Percentiles rank a stretch among this genome's conserved stretches.
These are phyloP conservation scores for Monilinia aucupariae DNA, from an alignment of 2,329 filamentous ascomycete species.

Conservation along the genomic window DNA sequence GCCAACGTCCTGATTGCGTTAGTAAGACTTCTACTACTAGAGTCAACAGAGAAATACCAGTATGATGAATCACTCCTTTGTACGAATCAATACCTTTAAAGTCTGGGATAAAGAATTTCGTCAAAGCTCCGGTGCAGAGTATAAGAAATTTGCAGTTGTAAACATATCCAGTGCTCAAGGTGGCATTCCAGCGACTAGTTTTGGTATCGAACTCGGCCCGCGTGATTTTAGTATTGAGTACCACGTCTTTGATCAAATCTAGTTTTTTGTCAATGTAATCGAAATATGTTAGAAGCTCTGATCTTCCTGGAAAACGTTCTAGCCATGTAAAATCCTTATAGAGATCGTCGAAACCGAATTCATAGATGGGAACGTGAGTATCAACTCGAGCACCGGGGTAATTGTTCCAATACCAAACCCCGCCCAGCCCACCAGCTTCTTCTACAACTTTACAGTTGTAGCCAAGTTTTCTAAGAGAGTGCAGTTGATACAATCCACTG, in stretches of 20 bases:
- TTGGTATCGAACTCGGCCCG: constrained; percentile 3
- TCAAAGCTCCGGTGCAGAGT: neutral
- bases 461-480: neutral
- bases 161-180: neutral
- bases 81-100: constrained; percentile 5
- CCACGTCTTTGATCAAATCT: constrained; percentile 39
- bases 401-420: constrained; percentile 35
- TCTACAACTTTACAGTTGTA: constrained; percentile 8
- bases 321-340: constrained; percentile 44
- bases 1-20: neutral
- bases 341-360: constrained; percentile 35
- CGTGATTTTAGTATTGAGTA: constrained; percentile 21
- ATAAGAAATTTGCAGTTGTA: constrained; percentile 2
- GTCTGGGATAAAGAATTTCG: neutral
- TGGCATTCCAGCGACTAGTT: neutral
- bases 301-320: constrained; percentile 38
- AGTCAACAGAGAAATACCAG: neutral
- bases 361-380: constrained; percentile 32
- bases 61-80: neutral
- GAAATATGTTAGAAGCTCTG: constrained; percentile 44
- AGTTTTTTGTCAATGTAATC: constrained; percentile 42
- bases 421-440: neutral
- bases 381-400: constrained; percentile 43
- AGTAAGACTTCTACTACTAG: neutral
- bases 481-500: neutral